Percentiles rank a stretch among this genome's conserved stretches.
These are phyloP conservation scores for Laetiporus sulphureus DNA, from an alignment of 1,284 basidiomycete genomes.

Conservation along the genomic window DNA sequence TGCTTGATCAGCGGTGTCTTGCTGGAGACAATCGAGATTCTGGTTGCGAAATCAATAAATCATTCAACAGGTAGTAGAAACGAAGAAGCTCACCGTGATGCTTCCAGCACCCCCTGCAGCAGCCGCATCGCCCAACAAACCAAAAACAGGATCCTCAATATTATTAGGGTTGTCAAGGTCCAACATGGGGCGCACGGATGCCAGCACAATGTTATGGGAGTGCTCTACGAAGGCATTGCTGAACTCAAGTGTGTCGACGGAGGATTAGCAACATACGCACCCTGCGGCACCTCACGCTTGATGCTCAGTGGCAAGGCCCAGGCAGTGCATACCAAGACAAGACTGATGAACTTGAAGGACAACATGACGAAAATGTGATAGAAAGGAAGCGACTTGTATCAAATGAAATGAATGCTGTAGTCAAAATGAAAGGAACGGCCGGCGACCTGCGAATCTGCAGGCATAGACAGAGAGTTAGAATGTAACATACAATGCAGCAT, in stretches of 20 bases:
- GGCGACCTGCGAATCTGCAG: slow-evolving; percentile 19
- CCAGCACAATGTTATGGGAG: slow-evolving; percentile 54
- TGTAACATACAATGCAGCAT: too few species aligned
- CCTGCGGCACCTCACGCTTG: slow-evolving; percentile 63
- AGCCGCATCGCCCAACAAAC: slow-evolving; percentile 57
- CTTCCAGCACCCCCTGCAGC: slow-evolving; percentile 47
- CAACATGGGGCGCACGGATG: slow-evolving; percentile 40
- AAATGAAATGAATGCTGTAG: slow-evolving; percentile 13
- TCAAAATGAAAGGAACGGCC: slow-evolving; percentile 22
- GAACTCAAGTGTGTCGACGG: too few species aligned
- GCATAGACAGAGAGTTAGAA: background rate
- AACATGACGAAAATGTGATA: slow-evolving; percentile 32
- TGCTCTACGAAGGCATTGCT: too few species aligned
- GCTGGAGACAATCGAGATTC: slow-evolving; percentile 61
- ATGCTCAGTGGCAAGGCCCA: slow-evolving; percentile 37
- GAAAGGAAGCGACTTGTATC: slow-evolving; percentile 16
- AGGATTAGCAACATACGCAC: slow-evolving; percentile 33
- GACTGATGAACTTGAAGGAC: slow-evolving; percentile 33
- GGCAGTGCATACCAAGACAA: slow-evolving; percentile 32
- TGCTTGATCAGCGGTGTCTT: slow-evolving; percentile 58
- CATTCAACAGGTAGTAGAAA: background rate
- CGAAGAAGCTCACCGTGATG: slow-evolving; percentile 34
- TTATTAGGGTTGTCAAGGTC: slow-evolving; percentile 50
- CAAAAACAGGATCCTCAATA: slow-evolving; percentile 62
- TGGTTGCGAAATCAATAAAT: slow-evolving; percentile 15